Evolutionary conservation across 169 alveolate genomes (phyloP).

Genomic region (Plasmodium ovale): DNA sequence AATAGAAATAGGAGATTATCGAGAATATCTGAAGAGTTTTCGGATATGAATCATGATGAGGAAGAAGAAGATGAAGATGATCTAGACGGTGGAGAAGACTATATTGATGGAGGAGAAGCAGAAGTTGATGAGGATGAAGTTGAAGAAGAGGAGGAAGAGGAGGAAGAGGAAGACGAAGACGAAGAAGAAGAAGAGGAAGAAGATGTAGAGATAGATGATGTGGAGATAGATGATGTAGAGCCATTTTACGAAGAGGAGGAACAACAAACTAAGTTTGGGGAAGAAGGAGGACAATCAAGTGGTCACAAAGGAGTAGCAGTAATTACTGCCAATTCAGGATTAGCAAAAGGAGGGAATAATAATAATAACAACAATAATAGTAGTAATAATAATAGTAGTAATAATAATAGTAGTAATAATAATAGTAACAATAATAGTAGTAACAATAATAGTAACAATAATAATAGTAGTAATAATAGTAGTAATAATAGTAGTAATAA

Average conservation of each 20-base stretch:
- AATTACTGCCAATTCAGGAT: no score
- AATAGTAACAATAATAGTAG: no score
- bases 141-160: no score
- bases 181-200: constrained; percentile 27
- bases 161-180: no score
- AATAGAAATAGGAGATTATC: neutral
- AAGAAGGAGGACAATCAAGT: neutral
- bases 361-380: neutral
- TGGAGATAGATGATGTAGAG: neutral
- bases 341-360: neutral
- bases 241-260: neutral
- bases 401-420: no score
- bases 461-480: no score
- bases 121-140: no score
- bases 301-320: neutral
- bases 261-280: neutral
- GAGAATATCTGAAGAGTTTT: constrained; percentile 33
- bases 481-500: no score
- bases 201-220: constrained; percentile 8
- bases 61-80: neutral
- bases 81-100: no score
- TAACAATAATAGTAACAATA: no score
- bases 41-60: constrained; percentile 35
- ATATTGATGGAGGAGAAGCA: no score
- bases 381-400: neutral